phyloP scores from a whole-genome alignment of 1,284 basidiomycete genomes.

The Stereum hirsutum region DNA sequence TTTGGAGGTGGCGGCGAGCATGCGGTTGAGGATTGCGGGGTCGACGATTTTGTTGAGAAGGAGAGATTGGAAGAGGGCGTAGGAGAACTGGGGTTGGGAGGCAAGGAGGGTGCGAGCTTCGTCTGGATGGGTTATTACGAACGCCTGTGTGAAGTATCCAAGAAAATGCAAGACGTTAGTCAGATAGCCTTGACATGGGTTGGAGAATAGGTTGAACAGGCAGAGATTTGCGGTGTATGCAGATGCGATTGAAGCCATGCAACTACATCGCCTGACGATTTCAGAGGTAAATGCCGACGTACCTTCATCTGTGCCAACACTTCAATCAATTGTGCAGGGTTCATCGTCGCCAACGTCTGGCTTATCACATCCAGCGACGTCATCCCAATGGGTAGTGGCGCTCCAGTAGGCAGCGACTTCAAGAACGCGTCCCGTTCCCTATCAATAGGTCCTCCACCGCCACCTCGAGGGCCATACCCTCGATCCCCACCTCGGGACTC shows the following conservation, averaged over 20 bases:
- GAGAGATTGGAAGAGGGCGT: constrained; percentile 94
- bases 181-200: too few relatives aligned
- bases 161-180: neutral
- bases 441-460: constrained; percentile 15
- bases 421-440: constrained; percentile 41
- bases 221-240: too few relatives aligned
- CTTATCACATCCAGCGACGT: constrained; percentile 82
- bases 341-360: constrained; percentile 79
- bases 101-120: constrained; percentile 78
- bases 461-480: constrained; percentile 21
- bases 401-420: constrained; percentile 67
- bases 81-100: constrained; percentile 87
- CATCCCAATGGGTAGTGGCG: constrained; percentile 67
- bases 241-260: too few relatives aligned
- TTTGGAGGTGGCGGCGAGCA: constrained; percentile 13
- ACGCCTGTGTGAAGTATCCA: constrained; percentile 42
- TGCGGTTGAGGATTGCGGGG: constrained; percentile 68
- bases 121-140: constrained; percentile 87
- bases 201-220: too few relatives aligned
- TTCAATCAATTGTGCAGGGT: constrained; percentile 83
- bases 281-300: too few relatives aligned
- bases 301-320: constrained; percentile 99
- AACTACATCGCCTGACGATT: too few relatives aligned
- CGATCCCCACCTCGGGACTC: too few relatives aligned
- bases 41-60: constrained; percentile 95